Evolutionary conservation across 306 rosid genomes (phyloP), one percentile per base, ranked within the genome.

Genomic region (Quillaja saponaria): DNA sequence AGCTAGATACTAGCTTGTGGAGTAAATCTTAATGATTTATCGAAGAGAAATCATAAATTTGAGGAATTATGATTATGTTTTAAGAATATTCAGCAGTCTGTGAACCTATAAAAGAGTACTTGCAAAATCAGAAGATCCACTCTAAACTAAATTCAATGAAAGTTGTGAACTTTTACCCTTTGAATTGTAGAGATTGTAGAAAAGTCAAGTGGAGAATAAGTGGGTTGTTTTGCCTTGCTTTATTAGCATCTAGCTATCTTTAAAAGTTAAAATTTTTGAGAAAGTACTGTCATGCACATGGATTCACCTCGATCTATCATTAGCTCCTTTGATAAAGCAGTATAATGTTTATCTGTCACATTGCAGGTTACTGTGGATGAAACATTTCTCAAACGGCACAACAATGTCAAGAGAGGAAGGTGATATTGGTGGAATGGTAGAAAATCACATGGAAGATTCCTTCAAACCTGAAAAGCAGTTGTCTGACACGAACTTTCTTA

Each of bases 371-470:
- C 62, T 63, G 58, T 25, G 31, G 31, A 25, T 25, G 31, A 25
- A 25, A 25, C 31, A 25, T 25, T 25, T 1, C 2, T 2, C 3
- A 25, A 25, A 25, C 31, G 31, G 31, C 2, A 25, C 31, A 39
- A 19, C 15, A 62, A 71, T 81, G 88, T 74, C 82, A 54, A 50
- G 55, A 2, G 79, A 75, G 72, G 78, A 78, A 80, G 80, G 73
- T 68, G 78, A 68, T 31, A 15, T 42, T 33, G 58, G 50, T 62
- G 74, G 54, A 70, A 49, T 59, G 25, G 68, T 71, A 55, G 83
- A 75, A 69, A 51, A 33, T 58, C 82, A 21, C 0, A 46, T 33
- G 25, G 85, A 77, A 66, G 90, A 74, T 49, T 49, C 75, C 37
- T 25, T 66, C 6, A 51, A 37, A 28, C 61, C 69, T 0, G 82